Conservation (phyloP, 768 basidiomycete species). For the Exsudoporus frostii region DNA sequence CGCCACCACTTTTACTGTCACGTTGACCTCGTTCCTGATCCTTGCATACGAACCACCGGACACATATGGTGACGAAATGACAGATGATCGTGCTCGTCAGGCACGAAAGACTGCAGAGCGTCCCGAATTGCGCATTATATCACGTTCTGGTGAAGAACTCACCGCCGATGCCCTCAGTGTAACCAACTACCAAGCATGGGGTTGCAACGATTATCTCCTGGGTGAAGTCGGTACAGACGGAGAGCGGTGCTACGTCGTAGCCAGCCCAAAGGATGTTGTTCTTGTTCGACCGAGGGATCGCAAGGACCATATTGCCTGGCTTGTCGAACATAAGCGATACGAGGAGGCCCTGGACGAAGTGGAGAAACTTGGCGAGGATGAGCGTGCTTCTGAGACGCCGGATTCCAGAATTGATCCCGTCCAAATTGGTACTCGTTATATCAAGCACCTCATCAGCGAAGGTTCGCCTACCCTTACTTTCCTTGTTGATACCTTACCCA, state of each 20-base stretch:
- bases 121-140: constrained; percentile 93
- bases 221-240: constrained; percentile 39
- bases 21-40: constrained; percentile 75
- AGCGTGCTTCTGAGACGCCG: constrained; percentile 29
- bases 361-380: constrained; percentile 52
- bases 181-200: constrained; percentile 75
- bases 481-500: background rate
- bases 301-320: constrained; percentile 88
- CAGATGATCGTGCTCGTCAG: constrained; percentile 68
- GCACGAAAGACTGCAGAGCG: constrained; percentile 81
- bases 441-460: constrained; percentile 79
- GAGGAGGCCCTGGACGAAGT: constrained; percentile 86
- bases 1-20: constrained; percentile 21
- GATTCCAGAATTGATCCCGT: constrained; percentile 49
- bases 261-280: constrained; percentile 85
- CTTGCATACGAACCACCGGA: constrained; percentile 85
- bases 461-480: constrained; percentile 42
- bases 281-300: constrained; percentile 85
- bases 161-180: constrained; percentile 81
- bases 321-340: constrained; percentile 80
- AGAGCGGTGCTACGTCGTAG: constrained; percentile 70
- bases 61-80: constrained; percentile 61
- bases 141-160: constrained; percentile 83
- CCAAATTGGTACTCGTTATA: constrained; percentile 82
- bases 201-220: constrained; percentile 89